Evolutionary conservation across 2,329 filamentous ascomycete genomes (phyloP).

Genomic region (Epichloe gansuensis): DNA sequence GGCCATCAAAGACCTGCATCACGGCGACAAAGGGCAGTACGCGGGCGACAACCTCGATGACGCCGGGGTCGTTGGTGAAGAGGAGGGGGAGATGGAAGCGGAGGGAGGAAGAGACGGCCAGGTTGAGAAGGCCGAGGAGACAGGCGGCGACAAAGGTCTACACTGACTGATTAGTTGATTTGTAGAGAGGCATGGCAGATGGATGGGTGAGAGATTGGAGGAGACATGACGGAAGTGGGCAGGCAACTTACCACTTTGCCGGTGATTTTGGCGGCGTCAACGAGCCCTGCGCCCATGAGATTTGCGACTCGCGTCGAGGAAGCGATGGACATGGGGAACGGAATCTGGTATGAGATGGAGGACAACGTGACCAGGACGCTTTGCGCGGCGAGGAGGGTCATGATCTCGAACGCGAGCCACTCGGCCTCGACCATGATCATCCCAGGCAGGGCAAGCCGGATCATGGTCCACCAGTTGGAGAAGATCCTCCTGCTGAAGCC

Average conservation of each 20-base stretch:
- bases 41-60: conserved; percentile 52
- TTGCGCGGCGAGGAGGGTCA: conserved; percentile 83
- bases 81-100: conserved; percentile 63
- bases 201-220: no score
- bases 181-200: no score
- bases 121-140: conserved; percentile 67
- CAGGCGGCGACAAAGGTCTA: conserved; percentile 49
- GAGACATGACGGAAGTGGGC: conserved; percentile 1
- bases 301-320: conserved; percentile 83
- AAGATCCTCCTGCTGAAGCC: conserved; percentile 61
- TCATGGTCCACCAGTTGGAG: conserved; percentile 68
- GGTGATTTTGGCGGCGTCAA: conserved; percentile 65
- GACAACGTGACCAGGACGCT: conserved; percentile 70
- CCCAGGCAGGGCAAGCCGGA: conserved; percentile 74
- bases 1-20: conserved; percentile 80
- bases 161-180: neutral
- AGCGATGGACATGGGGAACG: conserved; percentile 83
- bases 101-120: conserved; percentile 53
- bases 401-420: conserved; percentile 82
- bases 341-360: conserved; percentile 76
- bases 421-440: conserved; percentile 92
- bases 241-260: conserved; percentile 54
- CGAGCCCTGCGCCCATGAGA: conserved; percentile 74
- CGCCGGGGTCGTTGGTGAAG: conserved; percentile 61
- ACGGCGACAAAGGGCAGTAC: conserved; percentile 71